These are phyloP conservation scores for Curvularia sp. DNA, from an alignment of 2,329 filamentous ascomycete species.

Conservation along the genomic window DNA sequence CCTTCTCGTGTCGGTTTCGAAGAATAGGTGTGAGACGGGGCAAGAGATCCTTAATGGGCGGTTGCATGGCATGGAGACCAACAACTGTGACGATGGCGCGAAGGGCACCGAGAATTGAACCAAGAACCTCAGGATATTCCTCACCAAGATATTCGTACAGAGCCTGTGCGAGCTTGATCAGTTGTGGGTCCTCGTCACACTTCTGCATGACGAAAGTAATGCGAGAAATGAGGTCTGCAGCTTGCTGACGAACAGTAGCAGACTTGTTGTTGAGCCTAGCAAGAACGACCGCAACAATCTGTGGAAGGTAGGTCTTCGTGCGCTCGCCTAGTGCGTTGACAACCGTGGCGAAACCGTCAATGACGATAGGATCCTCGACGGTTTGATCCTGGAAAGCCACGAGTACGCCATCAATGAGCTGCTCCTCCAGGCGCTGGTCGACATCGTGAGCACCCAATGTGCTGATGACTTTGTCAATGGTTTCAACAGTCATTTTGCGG, in stretches of 20 bases:
- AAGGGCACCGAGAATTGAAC: constrained; percentile 92
- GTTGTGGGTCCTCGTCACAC: constrained; percentile 92
- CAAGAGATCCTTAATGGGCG: constrained; percentile 93
- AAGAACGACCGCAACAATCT: constrained; percentile 95
- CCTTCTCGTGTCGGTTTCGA: constrained; percentile 97
- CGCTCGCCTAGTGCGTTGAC: constrained; percentile 92
- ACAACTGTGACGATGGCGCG: constrained; percentile 97
- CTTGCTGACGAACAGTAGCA: constrained; percentile 93
- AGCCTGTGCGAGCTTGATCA: constrained; percentile 93
- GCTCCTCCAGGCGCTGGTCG: constrained; percentile 88
- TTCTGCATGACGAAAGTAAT: constrained; percentile 99
- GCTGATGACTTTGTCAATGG: constrained; percentile 93
- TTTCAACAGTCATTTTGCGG: constrained; percentile 99
- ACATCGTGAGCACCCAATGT: constrained; percentile 94
- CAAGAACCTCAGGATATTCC: constrained; percentile 96
- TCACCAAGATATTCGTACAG: constrained; percentile 98
- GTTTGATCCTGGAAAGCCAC: constrained; percentile 98
- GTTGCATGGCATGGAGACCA: constrained; percentile 97
- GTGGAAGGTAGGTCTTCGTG: constrained; percentile 94
- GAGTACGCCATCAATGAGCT: constrained; percentile 92
- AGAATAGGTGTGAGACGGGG: constrained; percentile 97
- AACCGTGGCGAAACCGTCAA: constrained; percentile 97
- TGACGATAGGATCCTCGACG: constrained; percentile 92
- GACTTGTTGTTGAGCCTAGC: constrained; percentile 98
- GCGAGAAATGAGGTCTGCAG: constrained; percentile 92